Evolutionary conservation across 306 rosid genomes (phyloP), one percentile per base, ranked within the genome.

Genomic region (Lathyrus sativus): DNA sequence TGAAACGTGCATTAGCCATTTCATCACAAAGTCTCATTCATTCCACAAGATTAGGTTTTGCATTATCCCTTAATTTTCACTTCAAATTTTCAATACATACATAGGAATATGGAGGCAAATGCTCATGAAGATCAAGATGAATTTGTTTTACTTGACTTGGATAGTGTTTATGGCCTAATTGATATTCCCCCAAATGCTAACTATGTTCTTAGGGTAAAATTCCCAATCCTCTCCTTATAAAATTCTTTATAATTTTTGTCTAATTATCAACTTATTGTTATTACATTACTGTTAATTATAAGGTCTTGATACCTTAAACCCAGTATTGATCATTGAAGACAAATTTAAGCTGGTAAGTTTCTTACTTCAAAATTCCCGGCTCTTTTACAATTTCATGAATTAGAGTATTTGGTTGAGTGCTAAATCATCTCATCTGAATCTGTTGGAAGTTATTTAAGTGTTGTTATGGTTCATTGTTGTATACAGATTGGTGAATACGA

Each of bases 271-370:
- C 9, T 37, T 39, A 2, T 41, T 41, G 0, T 29, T 56, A 13
- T 24, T 24, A 11, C 4, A 5, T 44, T 77, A 42, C 44, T 14
- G 9, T 67, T 39, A 38, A 70, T 74, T 81, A 42, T 73, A 91
- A 96, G 96, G 87, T 65, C 85, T 91, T 70, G 84, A 91, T 75
- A 85, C 97, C 11, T 63, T 82, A 80, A 82, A 89, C 76, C 97
- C 97, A 1, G 70, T 77, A 62, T 51, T 91, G 83, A 79, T 79
- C 70, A 87, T 89, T 46, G 92, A 78, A 43, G 87, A 82, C 62
- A 86, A 76, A 70, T 71, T 79, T 75, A 91, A 82, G 81, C 76
- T 89, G 88, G 97, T 91, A 80, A 79, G 84, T 67, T 68, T 11
- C 50, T 70, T 60, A 14, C 68, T 68, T 53, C 7, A 22, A 68